Evolutionary conservation across 2,329 filamentous ascomycete genomes (phyloP).

Genomic region (Botryotinia calthae): DNA sequence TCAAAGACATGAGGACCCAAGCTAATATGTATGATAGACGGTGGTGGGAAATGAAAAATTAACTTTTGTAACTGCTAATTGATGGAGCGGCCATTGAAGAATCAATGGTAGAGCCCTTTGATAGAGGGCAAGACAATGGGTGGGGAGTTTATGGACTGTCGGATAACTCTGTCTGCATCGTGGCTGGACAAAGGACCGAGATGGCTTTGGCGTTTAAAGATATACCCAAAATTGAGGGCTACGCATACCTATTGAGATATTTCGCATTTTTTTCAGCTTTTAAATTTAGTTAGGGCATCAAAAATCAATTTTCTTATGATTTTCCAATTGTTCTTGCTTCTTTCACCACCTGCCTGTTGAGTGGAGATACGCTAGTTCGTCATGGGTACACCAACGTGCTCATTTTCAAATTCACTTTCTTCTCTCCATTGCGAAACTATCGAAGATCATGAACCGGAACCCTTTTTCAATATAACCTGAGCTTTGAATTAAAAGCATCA

Average conservation of each 20-base stretch:
- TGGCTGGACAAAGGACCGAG: too few species aligned
- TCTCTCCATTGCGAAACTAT: neutral
- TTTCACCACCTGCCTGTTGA: neutral
- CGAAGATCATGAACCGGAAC: too few species aligned
- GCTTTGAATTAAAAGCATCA: too few species aligned
- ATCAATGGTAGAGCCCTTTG: too few species aligned
- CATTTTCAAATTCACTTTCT: neutral
- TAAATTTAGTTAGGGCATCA: neutral
- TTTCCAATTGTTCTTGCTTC: neutral
- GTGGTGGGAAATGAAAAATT: conserved; percentile 33
- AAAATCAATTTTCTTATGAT: neutral
- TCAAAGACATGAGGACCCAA: neutral
- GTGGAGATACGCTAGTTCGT: neutral
- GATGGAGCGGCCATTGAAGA: neutral
- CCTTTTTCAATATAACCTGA: too few species aligned
- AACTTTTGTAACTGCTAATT: conserved; percentile 25
- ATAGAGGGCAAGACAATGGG: too few species aligned
- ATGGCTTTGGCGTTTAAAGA: neutral
- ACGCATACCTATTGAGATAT: neutral
- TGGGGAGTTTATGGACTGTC: neutral
- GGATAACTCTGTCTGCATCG: neutral
- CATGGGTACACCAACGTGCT: neutral
- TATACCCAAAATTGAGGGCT: neutral
- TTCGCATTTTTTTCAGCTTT: neutral
- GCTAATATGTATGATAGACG: conserved; percentile 25